phyloP scores from a whole-genome alignment of 2,329 filamentous ascomycete species.

The Botryotinia globosa region DNA sequence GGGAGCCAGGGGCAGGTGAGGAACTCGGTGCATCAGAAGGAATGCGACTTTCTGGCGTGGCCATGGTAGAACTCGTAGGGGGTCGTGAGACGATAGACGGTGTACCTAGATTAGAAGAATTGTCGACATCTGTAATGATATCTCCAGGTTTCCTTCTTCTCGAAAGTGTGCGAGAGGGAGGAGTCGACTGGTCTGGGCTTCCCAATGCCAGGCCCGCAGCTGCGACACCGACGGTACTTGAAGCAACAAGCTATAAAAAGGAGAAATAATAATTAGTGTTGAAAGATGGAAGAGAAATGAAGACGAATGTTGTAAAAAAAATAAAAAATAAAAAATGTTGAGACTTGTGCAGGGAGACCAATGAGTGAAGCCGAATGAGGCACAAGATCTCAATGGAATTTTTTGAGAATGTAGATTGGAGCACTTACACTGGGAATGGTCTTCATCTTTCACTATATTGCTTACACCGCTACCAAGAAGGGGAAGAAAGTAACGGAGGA shows the following conservation, averaged over 20 bases:
- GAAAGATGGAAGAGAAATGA: not conserved
- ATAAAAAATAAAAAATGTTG: not conserved
- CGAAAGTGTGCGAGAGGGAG: conserved; percentile 33
- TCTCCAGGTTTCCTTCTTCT: conserved; percentile 35
- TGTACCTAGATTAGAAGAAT: conserved; percentile 26
- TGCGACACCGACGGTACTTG: conserved; percentile 40
- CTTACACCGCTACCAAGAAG: conserved; percentile 25
- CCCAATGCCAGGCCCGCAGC: conserved; percentile 38
- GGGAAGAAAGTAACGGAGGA: conserved; percentile 30
- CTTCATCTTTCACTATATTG: conserved; percentile 34
- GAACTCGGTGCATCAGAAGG: conserved; percentile 21
- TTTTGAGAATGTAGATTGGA: conserved; percentile 7
- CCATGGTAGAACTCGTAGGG: conserved; percentile 32
- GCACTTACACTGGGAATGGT: conserved; percentile 38
- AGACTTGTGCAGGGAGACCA: conserved; percentile 14
- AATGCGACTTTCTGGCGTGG: conserved; percentile 30
- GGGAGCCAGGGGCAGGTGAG: conserved; percentile 27
- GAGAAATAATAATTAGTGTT: conserved; percentile 22
- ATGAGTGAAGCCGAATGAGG: not conserved
- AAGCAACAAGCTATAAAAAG: conserved; percentile 38
- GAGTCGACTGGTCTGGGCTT: conserved; percentile 33
- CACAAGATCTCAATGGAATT: not conserved
- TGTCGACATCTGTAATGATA: conserved; percentile 27
- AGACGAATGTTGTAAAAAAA: not conserved
- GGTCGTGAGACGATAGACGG: conserved; percentile 33